Evolutionary conservation across 2,329 filamentous ascomycete species (phyloP), one percentile per base, ranked within the genome.

Genomic region (Fusarium avenaceum): DNA sequence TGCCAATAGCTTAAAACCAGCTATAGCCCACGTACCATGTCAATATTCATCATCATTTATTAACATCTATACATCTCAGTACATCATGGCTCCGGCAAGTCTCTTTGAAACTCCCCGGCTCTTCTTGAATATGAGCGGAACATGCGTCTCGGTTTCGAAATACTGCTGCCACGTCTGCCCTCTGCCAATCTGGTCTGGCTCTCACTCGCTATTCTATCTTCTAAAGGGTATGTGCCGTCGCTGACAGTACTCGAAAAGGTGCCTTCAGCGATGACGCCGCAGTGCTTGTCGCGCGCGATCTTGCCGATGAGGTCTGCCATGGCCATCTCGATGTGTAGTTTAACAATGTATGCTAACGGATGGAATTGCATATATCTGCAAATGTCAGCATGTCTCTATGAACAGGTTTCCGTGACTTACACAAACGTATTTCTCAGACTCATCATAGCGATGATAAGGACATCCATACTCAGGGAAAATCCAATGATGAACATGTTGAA

Each of bases 301-400:
- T 79, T 80, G 38, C 74, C 80, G 64, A 86, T 86, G 24, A 86
- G 80, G 35, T 82, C 81, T 49, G 84, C 83, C 83, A 86, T 85
- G 14, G 80, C 81, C 80, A 86, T 82, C 69, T 86, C 84, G 64
- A 86, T 86, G 66, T 86, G 83, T 38, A 86, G 78, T 57, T 86
- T 86, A 46, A 85, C 82, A n/a, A 82, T 79, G 67, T 85, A 86
- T 14, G 83, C 83, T 6, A 86, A 75, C 0, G 84, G 84, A 56
- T 85, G 83, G 69, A 86, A 84, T 68, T 85, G 83, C 62, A 85
- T 80, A 64, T 84, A 75, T 32, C 72, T 72, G 10, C 4, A 7
- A 10, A 3, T 22, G 32, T 60, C 17, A 58, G 50, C 22, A 33
- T 20, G 4, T 11, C 6, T 8, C 5, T 3, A 9, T 17, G 11